Conservation (phyloP, 768 basidiomycete genomes). For the Auriscalpium orientale region DNA sequence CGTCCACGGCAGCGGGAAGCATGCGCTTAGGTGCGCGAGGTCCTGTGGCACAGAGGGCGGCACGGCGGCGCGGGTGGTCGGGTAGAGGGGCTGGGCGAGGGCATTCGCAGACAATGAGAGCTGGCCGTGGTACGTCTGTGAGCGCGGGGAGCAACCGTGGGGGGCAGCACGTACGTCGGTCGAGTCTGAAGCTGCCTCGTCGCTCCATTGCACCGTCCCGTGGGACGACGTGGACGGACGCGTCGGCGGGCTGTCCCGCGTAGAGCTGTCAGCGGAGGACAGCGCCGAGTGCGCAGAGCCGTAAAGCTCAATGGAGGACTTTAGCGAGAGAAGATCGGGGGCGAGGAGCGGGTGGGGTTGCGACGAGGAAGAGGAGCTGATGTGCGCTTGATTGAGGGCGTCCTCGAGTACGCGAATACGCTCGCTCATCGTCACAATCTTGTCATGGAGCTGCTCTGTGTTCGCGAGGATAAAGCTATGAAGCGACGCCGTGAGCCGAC, state of each 20-base stretch:
- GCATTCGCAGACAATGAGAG: neutral
- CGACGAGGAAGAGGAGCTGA: neutral
- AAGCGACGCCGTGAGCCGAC: too few relatives aligned
- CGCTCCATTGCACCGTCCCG: too few relatives aligned
- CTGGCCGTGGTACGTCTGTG: too few relatives aligned
- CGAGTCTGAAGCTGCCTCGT: too few relatives aligned
- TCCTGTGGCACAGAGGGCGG: neutral
- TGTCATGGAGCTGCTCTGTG: slow-evolving; percentile 16
- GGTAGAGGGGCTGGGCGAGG: neutral
- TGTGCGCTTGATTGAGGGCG: slow-evolving; percentile 3
- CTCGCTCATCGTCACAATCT: slow-evolving; percentile 14
- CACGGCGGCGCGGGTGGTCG: neutral
- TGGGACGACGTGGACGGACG: too few relatives aligned
- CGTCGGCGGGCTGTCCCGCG: too few relatives aligned
- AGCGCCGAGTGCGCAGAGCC: too few relatives aligned
- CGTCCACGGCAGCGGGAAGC: neutral
- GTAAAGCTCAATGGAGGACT: slow-evolving; percentile 1
- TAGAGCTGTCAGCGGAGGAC: too few relatives aligned
- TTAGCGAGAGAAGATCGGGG: neutral
- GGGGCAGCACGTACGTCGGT: too few relatives aligned
- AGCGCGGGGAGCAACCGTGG: too few relatives aligned
- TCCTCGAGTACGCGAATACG: slow-evolving; percentile 15
- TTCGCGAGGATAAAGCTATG: slow-evolving; percentile 15
- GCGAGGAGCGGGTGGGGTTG: neutral
- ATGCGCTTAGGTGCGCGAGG: neutral